Base-by-base conservation (phyloP, 176 grass and related monocot genomes). In the Melocanna baccifera region DNA sequence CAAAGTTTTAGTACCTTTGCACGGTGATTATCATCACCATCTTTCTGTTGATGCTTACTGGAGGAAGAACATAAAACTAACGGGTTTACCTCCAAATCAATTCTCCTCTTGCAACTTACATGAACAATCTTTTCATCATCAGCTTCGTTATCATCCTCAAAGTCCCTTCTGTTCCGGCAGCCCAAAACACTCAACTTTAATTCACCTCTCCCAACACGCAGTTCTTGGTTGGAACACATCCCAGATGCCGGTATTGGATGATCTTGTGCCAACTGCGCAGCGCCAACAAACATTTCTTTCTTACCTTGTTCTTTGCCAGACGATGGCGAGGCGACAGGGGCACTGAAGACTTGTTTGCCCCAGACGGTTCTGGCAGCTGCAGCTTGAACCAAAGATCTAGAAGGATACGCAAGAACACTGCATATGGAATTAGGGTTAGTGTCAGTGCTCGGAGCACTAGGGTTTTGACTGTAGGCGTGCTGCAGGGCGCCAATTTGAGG, bases 361-460 rank as follows among this genome's bases (percentile, higher is more conserved):
- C 87, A 80, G 43, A 73, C 85, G 12, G 56, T 84, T 85, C 82
- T 81, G 26, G 71, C 57, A 42, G 80, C 43, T 8, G 20, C 12
- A 89, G 53, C 62, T 36, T 81, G 69, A 53, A 57, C 37, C 48
- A 88, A 69, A 22, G 79, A 76, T 63, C 59, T 62, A 29, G 80
- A 58, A 74, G 68, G 68, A 77, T 73, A 45, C 13, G 72, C 56
- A 64, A 57, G 19, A 91, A 87, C 73, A 20, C 69, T 71, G 70
- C 86, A 87, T 34, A 90, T 61, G 29, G 87, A 64, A 81, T 94
- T 90, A 90, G 91, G 82, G 82, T 79, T 86, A 82, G 76, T 26
- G 20, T 86, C 71, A 42, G 50, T 41, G 63, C 69, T 62, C 25
- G 58, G 26, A 71, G 40, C 48, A 45, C 77, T 91, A 84, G 80